A percentile compares a stretch with the other conserved stretches of the same genome.
phyloP scores from a whole-genome alignment of 2,329 filamentous ascomycete genomes.

The Leptographium wingfieldii region DNA sequence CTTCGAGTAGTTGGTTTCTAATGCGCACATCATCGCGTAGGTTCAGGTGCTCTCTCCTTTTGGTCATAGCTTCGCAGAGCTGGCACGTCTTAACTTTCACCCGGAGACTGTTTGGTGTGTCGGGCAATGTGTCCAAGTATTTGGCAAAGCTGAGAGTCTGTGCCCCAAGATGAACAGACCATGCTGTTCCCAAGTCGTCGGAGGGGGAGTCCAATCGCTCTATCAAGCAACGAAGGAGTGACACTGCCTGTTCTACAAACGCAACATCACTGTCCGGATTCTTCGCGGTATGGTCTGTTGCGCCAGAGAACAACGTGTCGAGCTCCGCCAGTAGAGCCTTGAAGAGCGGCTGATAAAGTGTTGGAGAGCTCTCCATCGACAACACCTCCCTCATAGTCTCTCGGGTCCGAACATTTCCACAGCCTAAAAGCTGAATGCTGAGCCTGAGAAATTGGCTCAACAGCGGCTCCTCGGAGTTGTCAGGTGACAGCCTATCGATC shows the following conservation, averaged over 20 bases:
- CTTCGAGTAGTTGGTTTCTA: conserved; percentile 54
- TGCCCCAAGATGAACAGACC: conserved; percentile 50
- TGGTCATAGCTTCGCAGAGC: conserved; percentile 50
- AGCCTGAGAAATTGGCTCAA: conserved; percentile 48
- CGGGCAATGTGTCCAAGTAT: conserved; percentile 46
- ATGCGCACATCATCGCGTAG: conserved; percentile 56
- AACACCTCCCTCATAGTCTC: conserved; percentile 56
- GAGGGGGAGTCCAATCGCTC: conserved; percentile 51
- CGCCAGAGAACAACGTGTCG: conserved; percentile 47
- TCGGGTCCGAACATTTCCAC: conserved; percentile 49
- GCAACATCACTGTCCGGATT: conserved; percentile 48
- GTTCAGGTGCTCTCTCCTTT: conserved; percentile 55
- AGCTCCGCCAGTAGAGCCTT: conserved; percentile 53
- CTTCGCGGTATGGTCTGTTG: conserved; percentile 35
- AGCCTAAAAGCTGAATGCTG: conserved; percentile 53
- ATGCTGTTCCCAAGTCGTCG: conserved; percentile 50
- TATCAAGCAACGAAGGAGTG: conserved; percentile 49
- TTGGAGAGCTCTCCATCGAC: conserved; percentile 49
- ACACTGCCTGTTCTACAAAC: conserved; percentile 55
- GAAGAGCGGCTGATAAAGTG: conserved; percentile 50
- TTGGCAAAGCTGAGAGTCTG: conserved; percentile 55
- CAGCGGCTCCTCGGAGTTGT: conserved; percentile 47
- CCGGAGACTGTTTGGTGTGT: conserved; percentile 42
- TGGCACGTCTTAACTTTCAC: conserved; percentile 61
- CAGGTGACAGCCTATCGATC: conserved; percentile 49